A percentile compares a stretch with the other conserved stretches of the same genome.
These are phyloP conservation scores for Septoria petroselini DNA, from an alignment of 2,329 filamentous ascomycete genomes.

Conservation along the genomic window DNA sequence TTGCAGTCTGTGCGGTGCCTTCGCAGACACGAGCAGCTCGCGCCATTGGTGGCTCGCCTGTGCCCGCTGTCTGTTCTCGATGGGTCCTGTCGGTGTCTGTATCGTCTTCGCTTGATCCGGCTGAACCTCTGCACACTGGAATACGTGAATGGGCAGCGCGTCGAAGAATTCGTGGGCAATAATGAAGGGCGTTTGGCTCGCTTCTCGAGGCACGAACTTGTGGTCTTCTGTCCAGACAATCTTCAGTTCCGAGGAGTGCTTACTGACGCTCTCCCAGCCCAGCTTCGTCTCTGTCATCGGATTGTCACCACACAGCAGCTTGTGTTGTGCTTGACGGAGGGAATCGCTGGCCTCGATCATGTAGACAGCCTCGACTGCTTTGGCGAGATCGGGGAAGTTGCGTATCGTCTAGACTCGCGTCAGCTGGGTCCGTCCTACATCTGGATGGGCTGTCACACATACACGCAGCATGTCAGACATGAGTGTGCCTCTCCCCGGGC, in stretches of 20 bases:
- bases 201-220: constrained; percentile 66
- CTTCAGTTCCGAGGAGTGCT: constrained; percentile 65
- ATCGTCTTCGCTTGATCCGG: constrained; percentile 39
- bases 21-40: constrained; percentile 71
- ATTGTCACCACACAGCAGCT: constrained; percentile 73
- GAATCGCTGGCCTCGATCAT: constrained; percentile 89
- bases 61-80: constrained; percentile 38
- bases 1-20: constrained; percentile 51
- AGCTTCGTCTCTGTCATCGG: constrained; percentile 67
- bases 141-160: constrained; percentile 91
- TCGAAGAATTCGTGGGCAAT: constrained; percentile 99
- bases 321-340: constrained; percentile 72
- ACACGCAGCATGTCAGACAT: constrained; percentile 96
- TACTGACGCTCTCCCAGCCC: constrained; percentile 71
- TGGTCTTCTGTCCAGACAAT: constrained; percentile 90
- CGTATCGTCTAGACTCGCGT: constrained; percentile 64
- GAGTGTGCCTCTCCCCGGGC: constrained; percentile 87
- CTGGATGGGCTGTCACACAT: constrained; percentile 37
- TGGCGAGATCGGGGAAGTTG: constrained; percentile 74
- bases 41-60: constrained; percentile 65
- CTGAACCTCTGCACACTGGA: constrained; percentile 64
- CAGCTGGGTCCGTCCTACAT: constrained; percentile 18
- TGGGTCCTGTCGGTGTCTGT: constrained; percentile 50
- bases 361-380: constrained; percentile 81
- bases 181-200: constrained; percentile 79